Conservation (phyloP, 2,329 filamentous ascomycete genomes). For the Elsinoe ampelina region DNA sequence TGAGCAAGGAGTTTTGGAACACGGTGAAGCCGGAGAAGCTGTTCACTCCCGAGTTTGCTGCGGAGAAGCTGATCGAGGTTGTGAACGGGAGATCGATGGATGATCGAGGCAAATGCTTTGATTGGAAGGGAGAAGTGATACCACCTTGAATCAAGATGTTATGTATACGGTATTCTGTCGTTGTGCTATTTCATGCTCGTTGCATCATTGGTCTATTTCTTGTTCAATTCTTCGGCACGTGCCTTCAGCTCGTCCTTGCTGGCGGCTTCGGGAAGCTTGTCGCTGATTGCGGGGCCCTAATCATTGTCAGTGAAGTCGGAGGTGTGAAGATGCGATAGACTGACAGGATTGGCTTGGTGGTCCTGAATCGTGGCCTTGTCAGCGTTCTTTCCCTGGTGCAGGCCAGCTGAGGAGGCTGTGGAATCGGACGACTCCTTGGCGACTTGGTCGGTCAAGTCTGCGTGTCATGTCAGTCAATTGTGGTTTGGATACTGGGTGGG, state of each 20-base stretch:
- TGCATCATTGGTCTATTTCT: conserved; percentile 24
- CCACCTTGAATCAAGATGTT: conserved; percentile 35
- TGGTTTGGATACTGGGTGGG: background rate
- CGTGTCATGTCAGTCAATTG: background rate
- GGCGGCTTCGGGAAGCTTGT: conserved; percentile 36
- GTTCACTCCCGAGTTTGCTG: conserved; percentile 58
- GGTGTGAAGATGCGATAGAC: conserved; percentile 2
- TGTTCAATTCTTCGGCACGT: conserved; percentile 42
- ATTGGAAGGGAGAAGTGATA: conserved; percentile 59
- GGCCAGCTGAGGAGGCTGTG: conserved; percentile 28
- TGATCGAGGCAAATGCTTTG: conserved; percentile 57
- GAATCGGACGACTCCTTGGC: conserved; percentile 37
- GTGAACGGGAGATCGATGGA: conserved; percentile 39
- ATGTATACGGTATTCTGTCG: conserved; percentile 12
- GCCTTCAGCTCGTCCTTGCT: conserved; percentile 43
- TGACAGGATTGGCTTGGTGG: conserved; percentile 35
- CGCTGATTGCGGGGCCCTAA: conserved; percentile 37
- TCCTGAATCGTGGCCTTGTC: conserved; percentile 29
- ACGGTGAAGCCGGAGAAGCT: conserved; percentile 53
- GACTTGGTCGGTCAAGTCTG: conserved; percentile 37
- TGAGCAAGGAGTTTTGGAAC: conserved; percentile 64
- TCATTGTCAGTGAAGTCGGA: background rate
- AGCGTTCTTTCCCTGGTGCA: conserved; percentile 29
- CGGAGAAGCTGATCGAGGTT: conserved; percentile 54
- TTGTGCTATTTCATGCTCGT: conserved; percentile 8